Evolutionary conservation across 345 rosid species (phyloP).

Genomic region (Eucalyptus leucophloia): DNA sequence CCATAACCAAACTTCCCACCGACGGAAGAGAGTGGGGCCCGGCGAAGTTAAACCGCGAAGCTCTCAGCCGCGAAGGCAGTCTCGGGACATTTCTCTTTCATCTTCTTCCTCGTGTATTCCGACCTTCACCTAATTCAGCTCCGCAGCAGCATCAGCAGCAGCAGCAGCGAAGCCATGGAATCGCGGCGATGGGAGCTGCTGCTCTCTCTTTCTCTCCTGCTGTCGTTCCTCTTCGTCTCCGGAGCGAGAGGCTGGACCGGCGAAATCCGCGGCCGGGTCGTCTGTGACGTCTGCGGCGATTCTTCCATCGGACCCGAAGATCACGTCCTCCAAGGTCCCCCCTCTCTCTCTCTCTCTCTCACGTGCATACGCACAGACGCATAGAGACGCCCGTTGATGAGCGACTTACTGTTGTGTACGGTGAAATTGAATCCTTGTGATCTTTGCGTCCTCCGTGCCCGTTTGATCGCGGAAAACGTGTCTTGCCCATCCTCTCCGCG

Average conservation of each 20-base stretch:
- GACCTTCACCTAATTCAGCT: neutral
- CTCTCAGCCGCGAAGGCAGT: neutral
- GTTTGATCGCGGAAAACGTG: neutral
- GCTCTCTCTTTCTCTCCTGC: conserved; percentile 15
- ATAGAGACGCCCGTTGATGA: neutral
- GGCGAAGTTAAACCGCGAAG: neutral
- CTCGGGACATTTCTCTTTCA: neutral
- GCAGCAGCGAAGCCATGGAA: conserved; percentile 16
- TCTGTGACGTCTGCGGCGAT: conserved; percentile 89
- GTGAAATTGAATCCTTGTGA: neutral
- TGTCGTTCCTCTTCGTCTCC: neutral
- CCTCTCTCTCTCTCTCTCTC: neutral
- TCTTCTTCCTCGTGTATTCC: neutral
- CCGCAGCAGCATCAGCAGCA: neutral
- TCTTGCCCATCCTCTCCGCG: neutral
- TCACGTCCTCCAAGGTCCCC: conserved; percentile 72
- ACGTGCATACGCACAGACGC: too few species aligned
- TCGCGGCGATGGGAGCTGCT: conserved; percentile 11
- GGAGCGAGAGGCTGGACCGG: conserved; percentile 78
- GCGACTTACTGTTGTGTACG: neutral
- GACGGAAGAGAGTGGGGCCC: neutral
- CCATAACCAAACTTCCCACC: neutral
- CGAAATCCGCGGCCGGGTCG: conserved; percentile 86
- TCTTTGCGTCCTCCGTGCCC: neutral
- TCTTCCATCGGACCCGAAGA: conserved; percentile 93